Base-by-base conservation (phyloP, 306 rosid species). In the Medicago arabica region DNA sequence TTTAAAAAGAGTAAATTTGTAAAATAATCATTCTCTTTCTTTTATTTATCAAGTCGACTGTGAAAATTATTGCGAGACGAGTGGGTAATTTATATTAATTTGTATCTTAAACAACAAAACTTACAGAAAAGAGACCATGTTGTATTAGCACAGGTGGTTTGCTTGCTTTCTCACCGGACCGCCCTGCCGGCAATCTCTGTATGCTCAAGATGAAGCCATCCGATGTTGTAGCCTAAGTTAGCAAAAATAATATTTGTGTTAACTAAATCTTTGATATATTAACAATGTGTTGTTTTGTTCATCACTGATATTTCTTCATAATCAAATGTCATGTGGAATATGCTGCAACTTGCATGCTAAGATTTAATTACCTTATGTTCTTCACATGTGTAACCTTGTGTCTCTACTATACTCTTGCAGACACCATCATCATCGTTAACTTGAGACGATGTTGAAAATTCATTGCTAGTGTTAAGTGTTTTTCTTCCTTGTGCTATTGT, bases 191-290 rank as follows among this genome's bases (percentile, higher is more conserved):
- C 39, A 91, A 84, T 74, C 97, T 91, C 77, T 89, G 94, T 28
- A 91, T 19, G 74, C 94, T 86, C 3, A 89, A 80, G 70, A 87
- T 84, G 64, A 79, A 91, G 11, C 94, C 92, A 76, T 89, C 94
- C 31, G 76, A 7, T 39, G 94, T 91, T 41, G 83, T 82, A 10
- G 86, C 90, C 97, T 87, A 62, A 57, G 72, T 71, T 38, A 0
- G 15, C 13, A 39, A 23, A 8, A 64, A 18, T 31, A 36, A 25
- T 10, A 10, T 21, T 43, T 0, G 4, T 10, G 49, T 44, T 44
- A 12, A 44, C 13, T 44, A 44, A 44, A 11, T 44, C 4, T 9
- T 4, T 10, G 14, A 11, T 43, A 3, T 10, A 23, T 38, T 7
- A 60, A 75, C 89, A 21, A 21, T 21, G 23, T 21, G 23, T 21